Percentiles rank a stretch among this genome's conserved stretches.
Evolutionary conservation across 202 grass and related monocot species (phyloP).

Genomic region (Musa balbisiana): DNA sequence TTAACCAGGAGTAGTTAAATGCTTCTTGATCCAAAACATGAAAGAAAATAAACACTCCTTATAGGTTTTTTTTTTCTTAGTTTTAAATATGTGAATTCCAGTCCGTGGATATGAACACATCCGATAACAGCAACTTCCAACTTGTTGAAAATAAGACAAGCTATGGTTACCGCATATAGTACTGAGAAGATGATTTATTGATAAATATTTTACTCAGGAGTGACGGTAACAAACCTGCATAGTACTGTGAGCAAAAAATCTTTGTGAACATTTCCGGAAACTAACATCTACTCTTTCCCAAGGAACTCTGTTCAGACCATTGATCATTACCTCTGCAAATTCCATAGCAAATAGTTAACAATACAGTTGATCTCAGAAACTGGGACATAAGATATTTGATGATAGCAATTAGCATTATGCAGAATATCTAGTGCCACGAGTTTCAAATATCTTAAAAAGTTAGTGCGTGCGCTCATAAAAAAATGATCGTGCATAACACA

Average conservation of each 20-base stretch:
- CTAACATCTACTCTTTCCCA: conserved; percentile 98
- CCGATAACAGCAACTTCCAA: not conserved
- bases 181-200: no score
- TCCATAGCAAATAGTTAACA: not conserved
- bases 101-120: not conserved
- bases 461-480: no score
- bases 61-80: not conserved
- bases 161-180: no score
- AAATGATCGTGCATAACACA: no score
- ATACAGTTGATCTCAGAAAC: not conserved
- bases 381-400: not conserved
- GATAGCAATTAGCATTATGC: not conserved
- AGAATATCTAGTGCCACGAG: not conserved
- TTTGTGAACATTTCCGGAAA: conserved; percentile 76
- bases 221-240: conserved; percentile 57
- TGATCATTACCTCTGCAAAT: conserved; percentile 67
- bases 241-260: conserved; percentile 80
- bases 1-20: not conserved
- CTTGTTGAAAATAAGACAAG: not conserved
- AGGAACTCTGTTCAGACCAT: conserved; percentile 66
- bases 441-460: not conserved
- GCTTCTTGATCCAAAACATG: not conserved
- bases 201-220: not conserved
- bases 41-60: not conserved
- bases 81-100: not conserved